Conservation (phyloP, 768 basidiomycete species). For the Boletales sp. region DNA sequence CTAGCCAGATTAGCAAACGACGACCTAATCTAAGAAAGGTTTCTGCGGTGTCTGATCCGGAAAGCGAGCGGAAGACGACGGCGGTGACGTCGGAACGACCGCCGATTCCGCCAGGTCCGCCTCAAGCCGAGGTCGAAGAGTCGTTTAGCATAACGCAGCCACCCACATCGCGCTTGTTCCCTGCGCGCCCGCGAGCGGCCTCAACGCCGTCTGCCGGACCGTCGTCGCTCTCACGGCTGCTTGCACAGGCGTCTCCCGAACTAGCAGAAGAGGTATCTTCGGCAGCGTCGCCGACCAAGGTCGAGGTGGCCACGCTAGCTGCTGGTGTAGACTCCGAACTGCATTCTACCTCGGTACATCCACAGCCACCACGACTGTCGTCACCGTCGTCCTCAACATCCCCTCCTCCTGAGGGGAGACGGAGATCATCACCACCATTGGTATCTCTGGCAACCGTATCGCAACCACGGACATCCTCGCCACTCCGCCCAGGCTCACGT, state of each 20-base stretch:
- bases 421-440: slow-evolving; percentile 1
- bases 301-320: slow-evolving; percentile 31
- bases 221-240: slow-evolving; percentile 73
- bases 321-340: not conserved
- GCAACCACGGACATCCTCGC: slow-evolving; percentile 41
- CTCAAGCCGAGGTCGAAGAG: slow-evolving; percentile 70
- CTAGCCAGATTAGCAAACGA: slow-evolving; percentile 57
- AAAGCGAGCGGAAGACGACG: slow-evolving; percentile 35
- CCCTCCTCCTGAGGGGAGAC: not conserved
- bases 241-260: slow-evolving; percentile 63
- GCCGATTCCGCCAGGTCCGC: slow-evolving; percentile 50
- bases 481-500: slow-evolving; percentile 68
- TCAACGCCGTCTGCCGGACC: slow-evolving; percentile 70
- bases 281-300: slow-evolving; percentile 27
- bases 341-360: slow-evolving; percentile 13
- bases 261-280: slow-evolving; percentile 31
- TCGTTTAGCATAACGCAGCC: slow-evolving; percentile 62
- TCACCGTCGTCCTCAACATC: slow-evolving; percentile 23
- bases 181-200: slow-evolving; percentile 57
- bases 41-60: slow-evolving; percentile 35
- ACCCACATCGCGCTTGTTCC: slow-evolving; percentile 67
- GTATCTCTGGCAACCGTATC: slow-evolving; percentile 29
- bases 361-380: slow-evolving; percentile 32
- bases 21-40: slow-evolving; percentile 51
- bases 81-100: slow-evolving; percentile 11